A percentile compares a stretch with the other conserved stretches of the same genome.
Conservation (phyloP, 1,139 yeast species). For the Zygosaccharomyces sapae region DNA sequence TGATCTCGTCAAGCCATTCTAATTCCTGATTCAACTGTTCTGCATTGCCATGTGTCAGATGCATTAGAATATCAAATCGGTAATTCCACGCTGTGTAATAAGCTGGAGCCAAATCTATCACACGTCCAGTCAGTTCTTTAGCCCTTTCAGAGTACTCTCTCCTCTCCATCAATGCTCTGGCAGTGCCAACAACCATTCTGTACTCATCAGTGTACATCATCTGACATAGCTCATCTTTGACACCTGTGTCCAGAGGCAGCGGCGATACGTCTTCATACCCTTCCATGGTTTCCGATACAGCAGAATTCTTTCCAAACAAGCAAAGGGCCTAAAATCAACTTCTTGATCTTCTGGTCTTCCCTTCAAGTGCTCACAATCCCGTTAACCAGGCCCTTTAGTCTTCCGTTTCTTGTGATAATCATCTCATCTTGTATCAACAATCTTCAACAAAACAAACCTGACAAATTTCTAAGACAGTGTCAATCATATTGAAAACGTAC, state of each 20-base stretch:
- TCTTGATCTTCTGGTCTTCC: neutral
- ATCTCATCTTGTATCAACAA: neutral
- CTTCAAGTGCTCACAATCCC: neutral
- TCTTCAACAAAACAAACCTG: neutral
- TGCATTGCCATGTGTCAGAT: conserved; percentile 37
- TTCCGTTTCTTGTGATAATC: conserved; percentile 1
- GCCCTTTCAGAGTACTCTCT: conserved; percentile 72
- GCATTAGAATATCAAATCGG: conserved; percentile 53
- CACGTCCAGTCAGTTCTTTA: conserved; percentile 55
- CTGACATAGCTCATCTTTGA: conserved; percentile 55
- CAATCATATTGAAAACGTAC: neutral
- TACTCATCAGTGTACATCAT: conserved; percentile 78
- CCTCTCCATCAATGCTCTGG: conserved; percentile 56
- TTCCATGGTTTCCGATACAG: conserved; percentile 6
- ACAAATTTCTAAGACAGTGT: neutral
- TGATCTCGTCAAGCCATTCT: conserved; percentile 74
- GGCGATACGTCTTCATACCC: conserved; percentile 25
- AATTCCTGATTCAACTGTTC: conserved; percentile 45
- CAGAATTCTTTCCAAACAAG: neutral
- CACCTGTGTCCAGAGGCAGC: conserved; percentile 33
- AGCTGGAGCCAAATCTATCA: conserved; percentile 72
- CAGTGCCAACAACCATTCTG: conserved; percentile 52
- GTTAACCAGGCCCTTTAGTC: neutral
- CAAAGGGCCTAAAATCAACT: neutral
- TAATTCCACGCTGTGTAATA: conserved; percentile 91